Evolutionary conservation across 1,139 yeast genomes (phyloP), one percentile per base, ranked within the genome.

Genomic region (Debaryomyces sp.): DNA sequence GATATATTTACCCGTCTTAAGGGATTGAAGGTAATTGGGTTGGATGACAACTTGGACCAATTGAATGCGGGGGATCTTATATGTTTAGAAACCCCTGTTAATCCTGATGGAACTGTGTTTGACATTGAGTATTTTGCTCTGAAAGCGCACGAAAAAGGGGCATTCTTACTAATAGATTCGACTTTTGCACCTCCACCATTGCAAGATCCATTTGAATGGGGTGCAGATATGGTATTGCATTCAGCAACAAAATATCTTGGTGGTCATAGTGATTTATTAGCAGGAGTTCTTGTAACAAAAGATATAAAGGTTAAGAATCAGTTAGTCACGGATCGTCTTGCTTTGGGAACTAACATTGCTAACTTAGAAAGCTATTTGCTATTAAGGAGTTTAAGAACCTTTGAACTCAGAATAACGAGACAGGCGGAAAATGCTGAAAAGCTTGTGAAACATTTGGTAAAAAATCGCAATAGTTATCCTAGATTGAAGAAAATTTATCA

Each of bases 181-280:
- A 92, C 97, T 0, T 85, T 92, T 66, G 97, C 96, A 2, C 97
- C 97, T 21, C 96, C 96, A 13, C 97, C 97, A 6, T 70, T 91
- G 49, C 91, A 84, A 61, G 80, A 87, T 56, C 94, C 96, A 5
- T 90, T 89, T 17, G 37, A 36, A 22, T 39, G 41, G 41, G 96
- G 94, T 41, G 96, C 87, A 26, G 97, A 91, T 64, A 67, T 89
- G 59, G 82, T 91, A 13, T 72, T 92, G 82, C 97, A 91, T 67
- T 89, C 96, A 1, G 96, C 92, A 1, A 89, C 97, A 2, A 91
- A 91, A 64, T 92, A 84, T 67, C 85, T 90, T 62, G 97, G 96
- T 34, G 97, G 97, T 21, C 97, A 91, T 66, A 87, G 96, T n/a
- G 97, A 92, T 65, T 70, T 90, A 46, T 73, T 92, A 42, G 92